phyloP scores from a whole-genome alignment of 306 rosid genomes.

The Medicago lupulina region DNA sequence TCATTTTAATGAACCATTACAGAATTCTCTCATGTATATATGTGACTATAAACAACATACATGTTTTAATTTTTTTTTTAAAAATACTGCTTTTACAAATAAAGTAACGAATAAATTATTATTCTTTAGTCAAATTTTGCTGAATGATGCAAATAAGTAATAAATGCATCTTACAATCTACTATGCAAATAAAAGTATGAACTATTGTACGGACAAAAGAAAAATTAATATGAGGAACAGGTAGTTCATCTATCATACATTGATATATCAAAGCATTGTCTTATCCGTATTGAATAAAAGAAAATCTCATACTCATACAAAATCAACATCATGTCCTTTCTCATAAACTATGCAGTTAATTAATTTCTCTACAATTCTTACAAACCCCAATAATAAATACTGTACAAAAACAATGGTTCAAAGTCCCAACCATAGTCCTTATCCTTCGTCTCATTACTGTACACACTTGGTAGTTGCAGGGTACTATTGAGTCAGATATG shows the following conservation, averaged over 20 bases:
- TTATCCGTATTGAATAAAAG: slow-evolving; percentile 51
- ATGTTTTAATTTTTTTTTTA: too few species aligned
- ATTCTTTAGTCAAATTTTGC: not conserved
- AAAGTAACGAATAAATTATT: not conserved
- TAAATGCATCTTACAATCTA: not conserved
- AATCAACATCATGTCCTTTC: slow-evolving; percentile 49
- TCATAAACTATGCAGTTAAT: slow-evolving; percentile 49
- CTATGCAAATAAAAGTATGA: not conserved
- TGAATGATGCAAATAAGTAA: not conserved
- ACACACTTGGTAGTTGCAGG: slow-evolving; percentile 38
- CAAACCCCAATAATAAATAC: slow-evolving; percentile 49
- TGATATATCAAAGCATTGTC: slow-evolving; percentile 45
- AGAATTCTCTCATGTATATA: not conserved
- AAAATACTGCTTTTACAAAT: not conserved
- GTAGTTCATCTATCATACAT: slow-evolving; percentile 37
- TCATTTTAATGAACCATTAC: too few species aligned
- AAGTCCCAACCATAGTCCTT: slow-evolving; percentile 42
- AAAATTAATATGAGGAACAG: slow-evolving; percentile 15
- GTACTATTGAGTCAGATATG: slow-evolving; percentile 46
- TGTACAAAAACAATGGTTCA: slow-evolving; percentile 35
- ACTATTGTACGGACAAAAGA: slow-evolving; percentile 1
- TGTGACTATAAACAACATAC: not conserved
- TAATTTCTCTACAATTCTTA: slow-evolving; percentile 46
- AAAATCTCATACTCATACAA: slow-evolving; percentile 40
- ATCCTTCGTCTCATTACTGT: slow-evolving; percentile 40